Evolutionary conservation across 495 filamentous ascomycete genomes (phyloP), one percentile per base, ranked within the genome.

Genomic region (Podospora pseudoanserina): DNA sequence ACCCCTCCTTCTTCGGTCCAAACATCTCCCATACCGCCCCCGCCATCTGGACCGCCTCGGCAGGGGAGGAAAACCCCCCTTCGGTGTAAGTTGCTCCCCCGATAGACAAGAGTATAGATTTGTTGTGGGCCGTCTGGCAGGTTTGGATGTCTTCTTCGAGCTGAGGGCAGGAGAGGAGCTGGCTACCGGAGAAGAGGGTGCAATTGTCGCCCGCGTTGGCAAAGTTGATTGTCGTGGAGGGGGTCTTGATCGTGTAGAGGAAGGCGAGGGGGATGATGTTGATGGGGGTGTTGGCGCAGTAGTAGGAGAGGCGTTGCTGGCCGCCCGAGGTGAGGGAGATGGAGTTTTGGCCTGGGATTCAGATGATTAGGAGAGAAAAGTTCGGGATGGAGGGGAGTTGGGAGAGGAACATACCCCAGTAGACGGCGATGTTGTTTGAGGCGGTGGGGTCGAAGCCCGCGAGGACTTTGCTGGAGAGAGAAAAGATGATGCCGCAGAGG

Each of bases 1-100:
- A 32, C 0, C 30, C 7, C 30, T 32, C 30, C 4, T 32, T 32
- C 30, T 71, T 67, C 11, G 86, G 82, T 34, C 90, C 90, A 73
- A 92, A 92, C 53, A 90, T 86, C 54, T 85, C 76, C 89, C 90
- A 92, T 61, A 93, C 75, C 4, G 82, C 78, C 57, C 85, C 72
- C 3, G 89, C 91, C n/a, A 86, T 84, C 1, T 76, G 67, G 57
- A 76, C 76, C 9, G 90, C 90, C 16, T 84, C 80, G 15, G 73
- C 62, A 15, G 81, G 72, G 18, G 81, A 84, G 18, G 78, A 71
- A 79, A 92, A 90, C 53, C 86, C 86, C 67, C 86, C 85, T 68
- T 89, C 85, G 63, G 78, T 83, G 73, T 89, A 89, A 2, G 81
- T 86, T 15, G 85, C 84, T 20, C 89, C 90, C 56, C 89, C 88